These are phyloP conservation scores for Globisporangium nagaii DNA, from an alignment of 352 stramenopile genomes.

Conservation along the genomic window DNA sequence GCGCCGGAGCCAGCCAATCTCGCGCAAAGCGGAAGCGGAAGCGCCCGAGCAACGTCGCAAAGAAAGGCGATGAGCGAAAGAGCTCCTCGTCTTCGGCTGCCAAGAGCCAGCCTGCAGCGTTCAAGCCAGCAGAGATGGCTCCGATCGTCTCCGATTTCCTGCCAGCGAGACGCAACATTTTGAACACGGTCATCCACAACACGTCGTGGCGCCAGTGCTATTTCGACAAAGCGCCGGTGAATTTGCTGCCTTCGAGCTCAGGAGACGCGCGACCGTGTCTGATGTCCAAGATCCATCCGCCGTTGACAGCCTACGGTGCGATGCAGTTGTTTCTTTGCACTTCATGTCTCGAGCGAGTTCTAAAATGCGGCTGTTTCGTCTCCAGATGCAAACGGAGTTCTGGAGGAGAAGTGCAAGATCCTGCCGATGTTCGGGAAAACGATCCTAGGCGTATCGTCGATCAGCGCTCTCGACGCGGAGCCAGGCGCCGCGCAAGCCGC, in stretches of 20 bases:
- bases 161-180: conserved; percentile 17
- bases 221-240: conserved; percentile 28
- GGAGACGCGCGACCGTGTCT: conserved; percentile 9
- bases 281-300: conserved; percentile 23
- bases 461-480: conserved; percentile 4
- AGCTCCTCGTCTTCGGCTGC: conserved; percentile 1
- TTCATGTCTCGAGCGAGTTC: background rate
- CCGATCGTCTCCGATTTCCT: conserved; percentile 28
- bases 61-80: conserved; percentile 11
- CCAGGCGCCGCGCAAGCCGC: conserved; percentile 27
- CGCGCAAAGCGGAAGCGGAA: conserved; percentile 7
- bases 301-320: conserved; percentile 34
- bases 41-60: conserved; percentile 3
- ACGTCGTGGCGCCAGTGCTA: conserved; percentile 40
- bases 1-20: background rate
- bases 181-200: conserved; percentile 38
- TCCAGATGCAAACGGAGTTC: conserved; percentile 35
- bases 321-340: conserved; percentile 2
- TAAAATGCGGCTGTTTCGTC: conserved; percentile 1
- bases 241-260: conserved; percentile 22
- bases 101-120: conserved; percentile 4
- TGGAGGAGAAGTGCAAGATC: conserved; percentile 43
- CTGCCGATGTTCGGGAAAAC: conserved; percentile 39
- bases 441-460: conserved; percentile 22
- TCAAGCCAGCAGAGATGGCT: conserved; percentile 11